phyloP scores from a whole-genome alignment of 2,329 filamentous ascomycete species.

The Paramyrothecium roridum region DNA sequence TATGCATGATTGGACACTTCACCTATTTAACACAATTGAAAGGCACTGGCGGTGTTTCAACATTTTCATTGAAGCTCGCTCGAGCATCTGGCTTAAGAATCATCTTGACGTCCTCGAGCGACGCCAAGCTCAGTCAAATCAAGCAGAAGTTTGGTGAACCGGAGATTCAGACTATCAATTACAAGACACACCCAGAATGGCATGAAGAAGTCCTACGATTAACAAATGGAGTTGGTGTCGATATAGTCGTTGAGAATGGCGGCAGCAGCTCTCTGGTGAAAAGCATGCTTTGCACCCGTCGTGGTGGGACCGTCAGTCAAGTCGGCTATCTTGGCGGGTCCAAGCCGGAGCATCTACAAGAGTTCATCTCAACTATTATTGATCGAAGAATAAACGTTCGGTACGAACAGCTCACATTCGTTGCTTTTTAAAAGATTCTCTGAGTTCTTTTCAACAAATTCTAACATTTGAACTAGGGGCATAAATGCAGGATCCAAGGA shows the following conservation, averaged over 20 bases:
- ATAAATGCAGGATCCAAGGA: conserved; percentile 36
- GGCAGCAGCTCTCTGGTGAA: conserved; percentile 25
- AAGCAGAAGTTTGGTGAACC: conserved; percentile 14
- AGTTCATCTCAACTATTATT: conserved; percentile 31
- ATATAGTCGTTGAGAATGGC: conserved; percentile 21
- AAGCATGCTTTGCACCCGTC: conserved; percentile 34
- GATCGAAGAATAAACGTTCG: conserved; percentile 28
- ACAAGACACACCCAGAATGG: conserved; percentile 18
- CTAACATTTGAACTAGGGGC: conserved; percentile 19
- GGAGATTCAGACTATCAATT: too few species aligned
- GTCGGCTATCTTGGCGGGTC: conserved; percentile 36
- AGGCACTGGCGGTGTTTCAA: conserved; percentile 32
- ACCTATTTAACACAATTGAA: too few species aligned
- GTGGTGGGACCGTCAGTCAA: conserved; percentile 37
- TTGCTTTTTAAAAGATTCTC: too few species aligned
- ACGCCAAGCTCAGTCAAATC: conserved; percentile 26
- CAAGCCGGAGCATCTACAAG: conserved; percentile 22
- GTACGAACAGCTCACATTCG: too few species aligned
- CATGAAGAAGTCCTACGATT: conserved; percentile 26
- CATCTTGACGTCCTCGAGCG: conserved; percentile 33
- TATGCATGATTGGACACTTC: background rate
- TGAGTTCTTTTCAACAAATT: too few species aligned
- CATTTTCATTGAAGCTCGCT: conserved; percentile 30
- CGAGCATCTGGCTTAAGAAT: conserved; percentile 25
- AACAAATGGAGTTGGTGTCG: conserved; percentile 27